Percentiles rank a stretch among this genome's conserved stretches.
phyloP scores from a whole-genome alignment of 139 green algal species.

The Haematococcus lacustris region DNA sequence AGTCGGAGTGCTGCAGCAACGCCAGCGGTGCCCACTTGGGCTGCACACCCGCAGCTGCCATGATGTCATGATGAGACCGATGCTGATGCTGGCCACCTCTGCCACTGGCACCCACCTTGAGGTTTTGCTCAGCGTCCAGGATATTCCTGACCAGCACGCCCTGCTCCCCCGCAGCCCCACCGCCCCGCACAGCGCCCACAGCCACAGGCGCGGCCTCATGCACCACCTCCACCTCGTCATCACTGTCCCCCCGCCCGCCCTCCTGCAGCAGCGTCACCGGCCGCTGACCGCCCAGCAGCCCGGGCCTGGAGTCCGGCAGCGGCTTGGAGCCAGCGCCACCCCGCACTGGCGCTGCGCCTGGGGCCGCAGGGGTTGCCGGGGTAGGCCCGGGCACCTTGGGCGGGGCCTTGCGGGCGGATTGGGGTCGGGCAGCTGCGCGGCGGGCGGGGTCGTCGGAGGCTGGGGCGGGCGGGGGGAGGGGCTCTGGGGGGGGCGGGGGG shows the following conservation, averaged over 20 bases:
- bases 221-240: constrained; percentile 48
- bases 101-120: constrained; percentile 14
- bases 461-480: neutral
- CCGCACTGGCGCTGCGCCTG: neutral
- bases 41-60: too few relatives aligned
- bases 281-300: neutral
- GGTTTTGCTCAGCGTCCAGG: constrained; percentile 45
- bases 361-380: neutral
- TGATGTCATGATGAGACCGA: too few relatives aligned
- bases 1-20: neutral
- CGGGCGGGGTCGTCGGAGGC: neutral
- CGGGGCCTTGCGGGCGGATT: constrained; percentile 45
- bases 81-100: too few relatives aligned
- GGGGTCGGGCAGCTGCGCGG: constrained; percentile 13
- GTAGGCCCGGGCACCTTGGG: constrained; percentile 24
- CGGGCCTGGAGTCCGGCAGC: neutral
- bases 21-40: neutral
- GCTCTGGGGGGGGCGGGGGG: neutral
- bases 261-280: constrained; percentile 30
- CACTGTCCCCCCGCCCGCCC: constrained; percentile 20
- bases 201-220: constrained; percentile 19
- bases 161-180: constrained; percentile 21
- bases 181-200: constrained; percentile 8
- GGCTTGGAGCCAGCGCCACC: neutral
- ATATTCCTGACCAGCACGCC: constrained; percentile 67